These are phyloP conservation scores for Myxozyma geophila DNA, from an alignment of 805 yeast genomes.

Conservation along the genomic window DNA sequence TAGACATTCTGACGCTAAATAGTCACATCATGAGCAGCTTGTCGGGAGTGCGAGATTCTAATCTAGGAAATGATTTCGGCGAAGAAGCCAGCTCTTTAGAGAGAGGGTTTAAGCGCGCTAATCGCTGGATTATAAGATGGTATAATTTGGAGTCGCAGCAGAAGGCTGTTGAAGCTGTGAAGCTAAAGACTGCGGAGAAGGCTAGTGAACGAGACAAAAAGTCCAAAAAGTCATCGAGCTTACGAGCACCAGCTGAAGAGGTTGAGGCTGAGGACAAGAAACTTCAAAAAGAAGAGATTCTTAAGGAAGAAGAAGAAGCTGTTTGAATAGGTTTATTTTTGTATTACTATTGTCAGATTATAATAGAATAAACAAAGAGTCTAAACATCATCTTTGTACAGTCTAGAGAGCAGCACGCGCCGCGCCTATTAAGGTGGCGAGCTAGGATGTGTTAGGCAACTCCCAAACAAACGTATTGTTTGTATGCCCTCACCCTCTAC, in stretches of 20 bases:
- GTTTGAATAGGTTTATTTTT: too few relatives aligned
- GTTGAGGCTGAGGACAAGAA: background rate
- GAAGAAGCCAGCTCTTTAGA: conserved; percentile 39
- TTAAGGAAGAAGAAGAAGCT: background rate
- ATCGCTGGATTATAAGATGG: conserved; percentile 42
- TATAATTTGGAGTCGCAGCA: conserved; percentile 1
- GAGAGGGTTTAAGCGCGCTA: conserved; percentile 39
- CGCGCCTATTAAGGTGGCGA: conserved; percentile 3
- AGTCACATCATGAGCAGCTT: conserved; percentile 27
- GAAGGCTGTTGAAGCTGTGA: background rate
- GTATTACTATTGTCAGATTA: too few relatives aligned
- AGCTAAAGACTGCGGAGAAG: conserved; percentile 4
- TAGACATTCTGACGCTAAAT: conserved; percentile 25
- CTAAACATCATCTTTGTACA: too few relatives aligned
- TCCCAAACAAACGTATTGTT: conserved; percentile 9
- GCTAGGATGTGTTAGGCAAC: conserved; percentile 8
- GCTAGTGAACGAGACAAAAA: background rate
- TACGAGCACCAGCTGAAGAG: background rate
- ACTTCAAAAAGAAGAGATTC: background rate
- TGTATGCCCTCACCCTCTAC: background rate
- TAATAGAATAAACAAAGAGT: too few relatives aligned
- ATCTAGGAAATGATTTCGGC: conserved; percentile 39
- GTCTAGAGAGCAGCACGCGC: background rate
- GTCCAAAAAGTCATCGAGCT: background rate
- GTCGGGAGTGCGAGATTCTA: conserved; percentile 25